Conservation (phyloP, 345 rosid genomes). For the Clausena lansium region DNA sequence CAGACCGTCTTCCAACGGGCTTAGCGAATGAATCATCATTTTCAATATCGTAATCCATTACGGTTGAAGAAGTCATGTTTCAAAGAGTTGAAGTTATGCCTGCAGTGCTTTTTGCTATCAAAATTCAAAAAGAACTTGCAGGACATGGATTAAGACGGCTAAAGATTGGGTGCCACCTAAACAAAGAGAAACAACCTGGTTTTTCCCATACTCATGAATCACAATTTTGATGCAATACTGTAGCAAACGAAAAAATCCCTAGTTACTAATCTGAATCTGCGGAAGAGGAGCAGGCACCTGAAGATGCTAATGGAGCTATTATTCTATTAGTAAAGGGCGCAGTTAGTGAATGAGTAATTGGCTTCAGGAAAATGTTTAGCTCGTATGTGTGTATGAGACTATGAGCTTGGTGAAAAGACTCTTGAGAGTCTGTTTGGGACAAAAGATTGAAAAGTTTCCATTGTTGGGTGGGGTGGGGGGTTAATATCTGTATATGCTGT, state of each 20-base stretch:
- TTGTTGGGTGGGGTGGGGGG: no score
- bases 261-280: no score
- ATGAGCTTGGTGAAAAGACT: background rate
- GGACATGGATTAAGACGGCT: background rate
- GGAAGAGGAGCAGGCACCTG: no score
- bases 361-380: background rate
- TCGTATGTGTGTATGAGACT: background rate
- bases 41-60: slow-evolving; percentile 36
- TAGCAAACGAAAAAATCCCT: background rate
- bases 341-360: background rate
- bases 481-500: no score
- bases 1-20: slow-evolving; percentile 72
- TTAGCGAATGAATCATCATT: slow-evolving; percentile 44
- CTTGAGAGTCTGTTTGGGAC: background rate
- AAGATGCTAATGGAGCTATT: no score
- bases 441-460: background rate
- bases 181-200: background rate
- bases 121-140: background rate
- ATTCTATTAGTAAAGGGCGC: no score
- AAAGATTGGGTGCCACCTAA: background rate
- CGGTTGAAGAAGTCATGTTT: background rate
- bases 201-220: no score
- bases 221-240: background rate
- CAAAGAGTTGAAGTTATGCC: background rate
- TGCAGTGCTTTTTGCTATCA: background rate